Conservation (phyloP, 2,329 filamentous ascomycete genomes). For the Cladosporium sp. region DNA sequence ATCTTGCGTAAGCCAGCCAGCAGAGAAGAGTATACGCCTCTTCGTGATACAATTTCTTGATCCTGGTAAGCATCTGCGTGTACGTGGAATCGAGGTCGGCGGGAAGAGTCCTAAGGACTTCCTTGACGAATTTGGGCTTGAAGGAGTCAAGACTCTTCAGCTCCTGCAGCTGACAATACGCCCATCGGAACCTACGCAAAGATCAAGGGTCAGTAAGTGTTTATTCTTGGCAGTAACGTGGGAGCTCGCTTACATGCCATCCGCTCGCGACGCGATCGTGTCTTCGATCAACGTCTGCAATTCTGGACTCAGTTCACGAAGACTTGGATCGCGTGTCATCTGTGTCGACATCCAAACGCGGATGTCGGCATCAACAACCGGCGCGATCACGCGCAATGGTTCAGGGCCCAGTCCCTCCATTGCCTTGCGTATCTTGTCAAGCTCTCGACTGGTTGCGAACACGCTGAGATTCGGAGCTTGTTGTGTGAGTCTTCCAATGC, state of each 20-base stretch:
- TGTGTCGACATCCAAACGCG: slow-evolving; percentile 14
- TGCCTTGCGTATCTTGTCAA: slow-evolving; percentile 14
- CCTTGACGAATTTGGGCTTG: slow-evolving; percentile 14
- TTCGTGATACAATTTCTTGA: slow-evolving; percentile 10
- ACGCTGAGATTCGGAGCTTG: slow-evolving; percentile 14
- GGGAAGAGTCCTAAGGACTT: slow-evolving; percentile 17
- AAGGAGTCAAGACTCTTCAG: slow-evolving; percentile 18
- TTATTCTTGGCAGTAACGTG: not conserved
- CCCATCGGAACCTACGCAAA: slow-evolving; percentile 24
- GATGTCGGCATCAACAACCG: slow-evolving; percentile 16
- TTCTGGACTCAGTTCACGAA: slow-evolving; percentile 11
- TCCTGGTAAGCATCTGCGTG: slow-evolving; percentile 19
- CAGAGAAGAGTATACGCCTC: slow-evolving; percentile 17
- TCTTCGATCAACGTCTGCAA: slow-evolving; percentile 17
- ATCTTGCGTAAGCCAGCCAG: slow-evolving; percentile 18
- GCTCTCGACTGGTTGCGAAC: slow-evolving; percentile 21
- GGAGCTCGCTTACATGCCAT: slow-evolving; percentile 21
- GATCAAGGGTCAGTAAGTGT: not conserved
- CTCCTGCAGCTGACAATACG: slow-evolving; percentile 21
- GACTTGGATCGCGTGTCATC: slow-evolving; percentile 13
- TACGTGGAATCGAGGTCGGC: slow-evolving; percentile 23
- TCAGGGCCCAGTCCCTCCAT: slow-evolving; percentile 12
- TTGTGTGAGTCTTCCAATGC: slow-evolving; percentile 14
- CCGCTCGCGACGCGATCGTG: slow-evolving; percentile 17
- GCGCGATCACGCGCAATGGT: slow-evolving; percentile 8